A percentile compares a stretch with the other conserved stretches of the same genome.
These are phyloP conservation scores for Aureobasidium sp. DNA, from an alignment of 2,329 filamentous ascomycete species.

Conservation along the genomic window DNA sequence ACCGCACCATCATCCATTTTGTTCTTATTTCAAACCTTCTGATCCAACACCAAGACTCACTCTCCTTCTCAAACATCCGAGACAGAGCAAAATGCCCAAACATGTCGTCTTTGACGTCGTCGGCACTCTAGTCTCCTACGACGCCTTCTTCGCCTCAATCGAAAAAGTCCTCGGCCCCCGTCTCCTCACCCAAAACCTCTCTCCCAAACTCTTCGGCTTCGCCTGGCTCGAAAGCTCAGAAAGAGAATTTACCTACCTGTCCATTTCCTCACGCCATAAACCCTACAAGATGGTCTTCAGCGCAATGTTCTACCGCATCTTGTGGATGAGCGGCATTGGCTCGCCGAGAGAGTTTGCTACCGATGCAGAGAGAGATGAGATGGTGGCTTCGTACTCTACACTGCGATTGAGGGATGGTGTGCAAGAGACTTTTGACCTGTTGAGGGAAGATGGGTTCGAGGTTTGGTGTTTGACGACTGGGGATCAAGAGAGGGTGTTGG, in stretches of 20 bases:
- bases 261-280: constrained; percentile 38
- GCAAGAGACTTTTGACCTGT: constrained; percentile 36
- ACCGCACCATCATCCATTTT: too few species aligned
- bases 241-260: constrained; percentile 46
- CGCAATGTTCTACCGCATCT: constrained; percentile 43
- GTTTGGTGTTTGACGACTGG: constrained; percentile 51
- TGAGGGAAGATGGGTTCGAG: constrained; percentile 43
- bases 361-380: constrained; percentile 37
- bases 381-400: constrained; percentile 34
- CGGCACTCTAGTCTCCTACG: constrained; percentile 45
- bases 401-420: constrained; percentile 33
- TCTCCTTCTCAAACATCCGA: neutral
- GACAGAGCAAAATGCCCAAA: constrained; percentile 14
- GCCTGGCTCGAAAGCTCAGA: constrained; percentile 43
- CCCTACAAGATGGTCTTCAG: constrained; percentile 39
- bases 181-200: constrained; percentile 35
- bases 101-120: constrained; percentile 40
- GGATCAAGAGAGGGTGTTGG: constrained; percentile 43
- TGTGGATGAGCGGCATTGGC: constrained; percentile 39
- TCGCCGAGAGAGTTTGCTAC: constrained; percentile 38
- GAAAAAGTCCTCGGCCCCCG: constrained; percentile 36
- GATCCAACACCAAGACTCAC: neutral
- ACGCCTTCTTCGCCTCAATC: constrained; percentile 38
- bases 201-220: constrained; percentile 39
- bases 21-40: too few species aligned